Evolutionary conservation across 2,329 filamentous ascomycete genomes (phyloP).

Genomic region (Alternaria arbusti): DNA sequence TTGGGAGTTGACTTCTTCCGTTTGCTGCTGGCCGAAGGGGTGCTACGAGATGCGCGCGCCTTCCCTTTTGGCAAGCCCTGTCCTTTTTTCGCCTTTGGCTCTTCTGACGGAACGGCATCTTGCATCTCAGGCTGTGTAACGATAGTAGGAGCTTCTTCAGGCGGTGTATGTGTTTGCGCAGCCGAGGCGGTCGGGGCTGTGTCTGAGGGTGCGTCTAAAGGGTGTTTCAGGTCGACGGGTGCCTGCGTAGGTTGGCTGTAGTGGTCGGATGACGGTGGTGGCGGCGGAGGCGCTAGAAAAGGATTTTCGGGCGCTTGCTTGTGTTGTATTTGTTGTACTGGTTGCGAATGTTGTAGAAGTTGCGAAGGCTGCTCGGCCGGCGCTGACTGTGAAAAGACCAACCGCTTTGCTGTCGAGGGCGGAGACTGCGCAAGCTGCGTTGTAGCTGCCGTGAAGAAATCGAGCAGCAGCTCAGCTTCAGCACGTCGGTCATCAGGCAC

Average conservation of each 20-base stretch:
- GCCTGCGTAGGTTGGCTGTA: constrained; percentile 17
- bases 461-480: constrained; percentile 55
- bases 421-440: constrained; percentile 33
- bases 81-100: constrained; percentile 44
- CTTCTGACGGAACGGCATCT: constrained; percentile 22
- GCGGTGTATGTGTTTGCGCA: constrained; percentile 50
- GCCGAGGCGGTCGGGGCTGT: constrained; percentile 18
- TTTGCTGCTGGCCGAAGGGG: constrained; percentile 43
- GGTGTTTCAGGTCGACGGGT: constrained; percentile 22
- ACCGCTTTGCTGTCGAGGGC: constrained; percentile 36
- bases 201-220: constrained; percentile 12
- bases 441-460: constrained; percentile 47
- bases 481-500: constrained; percentile 47
- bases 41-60: constrained; percentile 48
- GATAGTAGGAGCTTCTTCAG: constrained; percentile 38
- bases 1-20: constrained; percentile 49
- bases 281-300: constrained; percentile 6
- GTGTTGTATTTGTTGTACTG: constrained; percentile 7
- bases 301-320: constrained; percentile 16
- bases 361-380: constrained; percentile 9
- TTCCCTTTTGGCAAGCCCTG: constrained; percentile 57
- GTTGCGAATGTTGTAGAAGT: neutral
- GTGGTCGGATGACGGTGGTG: constrained; percentile 12
- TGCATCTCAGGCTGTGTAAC: constrained; percentile 19
- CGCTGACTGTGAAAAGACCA: constrained; percentile 33